These are phyloP conservation scores for Teratosphaeriaceae sp. DNA, from an alignment of 2,329 filamentous ascomycete species.

Conservation along the genomic window DNA sequence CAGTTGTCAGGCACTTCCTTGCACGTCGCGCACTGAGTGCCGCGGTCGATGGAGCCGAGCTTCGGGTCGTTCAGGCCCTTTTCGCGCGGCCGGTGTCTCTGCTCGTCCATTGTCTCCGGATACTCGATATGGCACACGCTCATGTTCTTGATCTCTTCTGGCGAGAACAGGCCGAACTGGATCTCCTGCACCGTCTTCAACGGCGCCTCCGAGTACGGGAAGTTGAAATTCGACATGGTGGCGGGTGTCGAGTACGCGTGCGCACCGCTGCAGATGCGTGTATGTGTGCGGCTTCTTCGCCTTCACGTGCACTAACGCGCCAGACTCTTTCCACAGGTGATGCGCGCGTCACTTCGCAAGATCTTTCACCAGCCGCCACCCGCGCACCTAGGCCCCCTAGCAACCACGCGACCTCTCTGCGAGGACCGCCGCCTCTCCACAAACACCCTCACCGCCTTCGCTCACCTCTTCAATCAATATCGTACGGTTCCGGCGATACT, in stretches of 20 bases:
- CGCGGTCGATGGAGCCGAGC: conserved; percentile 91
- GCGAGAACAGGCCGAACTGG: conserved; percentile 95
- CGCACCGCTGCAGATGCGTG: background rate
- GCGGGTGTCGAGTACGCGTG: conserved; percentile 21
- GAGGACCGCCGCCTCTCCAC: conserved; percentile 24
- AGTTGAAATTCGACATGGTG: conserved; percentile 91
- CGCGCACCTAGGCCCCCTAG: conserved; percentile 15
- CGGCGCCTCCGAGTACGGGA: conserved; percentile 87
- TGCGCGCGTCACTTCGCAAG: conserved; percentile 7
- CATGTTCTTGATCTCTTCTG: conserved; percentile 99
- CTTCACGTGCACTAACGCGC: conserved; percentile 1
- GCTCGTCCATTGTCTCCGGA: conserved; percentile 99
- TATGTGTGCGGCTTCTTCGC: conserved; percentile 11
- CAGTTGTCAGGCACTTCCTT: conserved; percentile 93
- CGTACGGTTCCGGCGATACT: conserved; percentile 4
- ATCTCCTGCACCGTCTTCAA: conserved; percentile 98
- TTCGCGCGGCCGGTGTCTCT: conserved; percentile 80
- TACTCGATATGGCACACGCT: conserved; percentile 94
- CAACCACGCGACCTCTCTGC: conserved; percentile 24
- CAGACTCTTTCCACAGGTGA: background rate
- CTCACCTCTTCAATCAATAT: conserved; percentile 5
- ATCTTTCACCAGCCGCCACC: conserved; percentile 18
- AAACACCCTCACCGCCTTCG: conserved; percentile 10
- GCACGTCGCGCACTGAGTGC: conserved; percentile 94
- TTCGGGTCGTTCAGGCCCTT: conserved; percentile 92